Base-by-base conservation (phyloP, 352 stramenopile species). In the Pythium apleroticum region DNA sequence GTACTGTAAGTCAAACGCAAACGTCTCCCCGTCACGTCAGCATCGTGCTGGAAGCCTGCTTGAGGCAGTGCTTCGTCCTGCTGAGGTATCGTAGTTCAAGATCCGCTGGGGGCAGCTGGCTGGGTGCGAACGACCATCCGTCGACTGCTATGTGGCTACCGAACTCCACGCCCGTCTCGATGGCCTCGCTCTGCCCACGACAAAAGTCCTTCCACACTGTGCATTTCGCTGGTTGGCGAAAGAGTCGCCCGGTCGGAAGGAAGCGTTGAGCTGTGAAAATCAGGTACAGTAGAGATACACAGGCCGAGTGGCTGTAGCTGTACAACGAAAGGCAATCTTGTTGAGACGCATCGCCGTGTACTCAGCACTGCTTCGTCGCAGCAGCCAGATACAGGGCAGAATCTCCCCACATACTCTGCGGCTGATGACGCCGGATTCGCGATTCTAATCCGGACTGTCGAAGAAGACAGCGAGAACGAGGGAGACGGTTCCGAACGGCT, bases 21-120 rank as follows among this genome's bases (percentile, higher is more conserved):
- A 45, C 37, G 37, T 45, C 37, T 45, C 17, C 5, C 37, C 4
- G 14, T 8, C 15, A 24, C 39, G 39, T 48, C 39, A 48, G 24
- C 39, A 25, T 25, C 39, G 3, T 25, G 3, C 10, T 45, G 6
- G 37, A 45, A 45, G 17, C 30, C 30, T 45, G 37, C n/a, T n/a
- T n/a, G n/a, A n/a, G n/a, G n/a, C n/a, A n/a, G n/a, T n/a, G n/a
- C 4, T 19, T 48, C 39, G 19, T 24, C 14, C 17, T 24, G 39
- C 39, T 48, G 39, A 48, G 39, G 39, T 25, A 48, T 48, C 39
- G 24, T 48, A 20, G 15, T 48, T 48, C 39, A 48, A 48, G 39
- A 20, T 48, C 39, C 39, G 39, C 39, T 48, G 17, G 15, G 7
- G 39, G 39, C 39, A 48, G 39, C 15, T 48, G 39, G 10, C 39